Conservation (phyloP, 2,329 filamentous ascomycete genomes). For the Cercospora sojina region DNA sequence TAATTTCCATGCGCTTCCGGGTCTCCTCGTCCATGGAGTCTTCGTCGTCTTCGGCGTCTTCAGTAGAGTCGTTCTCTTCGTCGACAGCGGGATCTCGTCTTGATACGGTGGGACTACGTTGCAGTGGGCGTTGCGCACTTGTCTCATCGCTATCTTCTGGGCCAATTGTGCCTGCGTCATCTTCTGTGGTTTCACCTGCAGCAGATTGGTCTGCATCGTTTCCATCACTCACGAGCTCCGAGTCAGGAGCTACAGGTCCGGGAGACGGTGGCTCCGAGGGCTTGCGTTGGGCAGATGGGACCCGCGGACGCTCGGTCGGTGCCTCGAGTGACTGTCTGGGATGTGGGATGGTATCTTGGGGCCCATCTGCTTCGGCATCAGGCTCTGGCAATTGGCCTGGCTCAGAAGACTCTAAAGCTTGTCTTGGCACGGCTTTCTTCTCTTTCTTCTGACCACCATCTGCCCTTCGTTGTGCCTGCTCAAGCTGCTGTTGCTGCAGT, state of each 20-base stretch:
- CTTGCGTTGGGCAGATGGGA: conserved; percentile 38
- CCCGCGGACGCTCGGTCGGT: conserved; percentile 37
- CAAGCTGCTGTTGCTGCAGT: conserved; percentile 88
- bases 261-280: conserved; percentile 43
- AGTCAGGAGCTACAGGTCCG: conserved; percentile 40
- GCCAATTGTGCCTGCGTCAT: conserved; percentile 62
- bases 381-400: conserved; percentile 38
- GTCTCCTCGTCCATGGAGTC: conserved; percentile 87
- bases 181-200: conserved; percentile 61
- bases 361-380: conserved; percentile 42
- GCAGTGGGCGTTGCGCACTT: conserved; percentile 43
- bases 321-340: conserved; percentile 43
- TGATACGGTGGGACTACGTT: conserved; percentile 41
- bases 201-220: conserved; percentile 67
- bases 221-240: conserved; percentile 59
- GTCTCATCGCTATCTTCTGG: conserved; percentile 73
- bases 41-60: conserved; percentile 70
- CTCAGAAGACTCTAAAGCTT: conserved; percentile 54
- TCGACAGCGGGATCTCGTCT: conserved; percentile 47
- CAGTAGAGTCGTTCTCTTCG: conserved; percentile 51
- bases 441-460: conserved; percentile 78
- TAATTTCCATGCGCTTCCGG: conserved; percentile 78
- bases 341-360: conserved; percentile 26
- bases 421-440: conserved; percentile 65
- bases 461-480: conserved; percentile 79